Evolutionary conservation across 331 rosid genomes (phyloP).

Genomic region (Malus hybrid): DNA sequence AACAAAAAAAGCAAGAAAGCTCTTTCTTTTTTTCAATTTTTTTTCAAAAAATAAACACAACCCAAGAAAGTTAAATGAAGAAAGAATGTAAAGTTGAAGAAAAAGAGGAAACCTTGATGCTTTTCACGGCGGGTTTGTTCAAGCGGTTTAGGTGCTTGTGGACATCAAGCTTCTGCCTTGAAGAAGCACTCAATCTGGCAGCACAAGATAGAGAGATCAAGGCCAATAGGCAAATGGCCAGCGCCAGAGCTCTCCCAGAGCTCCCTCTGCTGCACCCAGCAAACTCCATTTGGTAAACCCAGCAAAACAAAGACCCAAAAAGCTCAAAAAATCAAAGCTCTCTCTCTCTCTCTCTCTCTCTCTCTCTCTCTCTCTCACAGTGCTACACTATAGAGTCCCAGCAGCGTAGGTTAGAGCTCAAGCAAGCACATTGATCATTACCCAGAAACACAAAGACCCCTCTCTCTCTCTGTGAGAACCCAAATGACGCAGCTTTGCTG

Average conservation of each 20-base stretch:
- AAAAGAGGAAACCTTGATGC: slow-evolving; percentile 50
- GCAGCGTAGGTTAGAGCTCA: slow-evolving; percentile 3
- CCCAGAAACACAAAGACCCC: neutral
- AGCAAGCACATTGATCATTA: slow-evolving; percentile 4
- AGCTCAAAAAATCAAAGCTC: neutral
- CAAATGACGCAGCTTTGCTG: neutral
- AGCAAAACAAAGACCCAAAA: slow-evolving; percentile 7
- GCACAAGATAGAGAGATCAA: slow-evolving; percentile 43
- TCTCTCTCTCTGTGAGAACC: neutral
- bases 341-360: neutral
- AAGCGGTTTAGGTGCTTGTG: slow-evolving; percentile 65
- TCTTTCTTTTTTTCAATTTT: neutral
- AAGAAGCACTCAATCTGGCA: slow-evolving; percentile 43
- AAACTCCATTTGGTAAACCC: slow-evolving; percentile 29
- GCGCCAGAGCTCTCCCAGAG: slow-evolving; percentile 12
- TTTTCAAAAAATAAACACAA: neutral
- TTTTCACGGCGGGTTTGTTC: slow-evolving; percentile 66
- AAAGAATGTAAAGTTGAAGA: neutral
- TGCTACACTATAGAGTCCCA: neutral
- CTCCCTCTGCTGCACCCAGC: slow-evolving; percentile 19
- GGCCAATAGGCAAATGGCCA: slow-evolving; percentile 31
- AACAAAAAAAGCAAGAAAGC: neutral
- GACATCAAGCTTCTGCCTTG: slow-evolving; percentile 56
- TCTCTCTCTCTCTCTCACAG: neutral
- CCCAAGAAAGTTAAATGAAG: neutral